Evolutionary conservation across 495 filamentous ascomycete species (phyloP), one percentile per base, ranked within the genome.

Genomic region (Hyaloscypha hepaticicola): DNA sequence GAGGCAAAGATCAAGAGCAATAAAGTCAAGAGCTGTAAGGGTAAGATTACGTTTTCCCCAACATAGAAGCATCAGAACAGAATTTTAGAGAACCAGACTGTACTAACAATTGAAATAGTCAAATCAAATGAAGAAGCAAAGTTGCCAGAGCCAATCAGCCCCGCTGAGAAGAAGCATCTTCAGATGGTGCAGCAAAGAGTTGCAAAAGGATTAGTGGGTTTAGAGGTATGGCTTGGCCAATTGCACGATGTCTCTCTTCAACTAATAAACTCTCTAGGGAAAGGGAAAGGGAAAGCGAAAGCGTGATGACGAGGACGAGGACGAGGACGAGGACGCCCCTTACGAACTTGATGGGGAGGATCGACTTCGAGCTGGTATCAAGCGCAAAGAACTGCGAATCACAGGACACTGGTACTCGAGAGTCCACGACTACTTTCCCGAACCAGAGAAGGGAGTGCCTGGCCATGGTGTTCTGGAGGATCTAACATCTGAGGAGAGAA

Each of bases 331-430:
- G 38, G 38, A 19, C 3, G 38, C 14, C 11, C 11, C 9, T 1
- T 19, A 60, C 28, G 59, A 69, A 33, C 50, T 69, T 9, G 67
- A 69, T 27, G 67, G 67, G 9, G 67, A 69, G 58, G 67, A 69
- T n/a, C 45, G 64, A 50, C 38, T 60, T 22, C 51, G 64, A 25
- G 60, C 58, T n/a, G 63, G 61, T 12, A 51, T 55, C 24, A 60
- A 12, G 52, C 19, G 16, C 16, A 29, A 28, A 11, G 8, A 26
- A 33, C 11, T 26, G 1, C n/a, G 28, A 14, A 3, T 59, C 7
- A 53, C 55, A 5, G 65, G 65, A 1, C 33, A 38, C 24, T 67
- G 59, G 60, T 21, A 55, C 1, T 63, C 60, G 26, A 52, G 16
- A 2, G 28, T 56, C n/a, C 50, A 66, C 24, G 65, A 67, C 34